A percentile compares a stretch with the other conserved stretches of the same genome.
Conservation (phyloP, 495 filamentous ascomycete genomes). For the Penicillium samsonianum region DNA sequence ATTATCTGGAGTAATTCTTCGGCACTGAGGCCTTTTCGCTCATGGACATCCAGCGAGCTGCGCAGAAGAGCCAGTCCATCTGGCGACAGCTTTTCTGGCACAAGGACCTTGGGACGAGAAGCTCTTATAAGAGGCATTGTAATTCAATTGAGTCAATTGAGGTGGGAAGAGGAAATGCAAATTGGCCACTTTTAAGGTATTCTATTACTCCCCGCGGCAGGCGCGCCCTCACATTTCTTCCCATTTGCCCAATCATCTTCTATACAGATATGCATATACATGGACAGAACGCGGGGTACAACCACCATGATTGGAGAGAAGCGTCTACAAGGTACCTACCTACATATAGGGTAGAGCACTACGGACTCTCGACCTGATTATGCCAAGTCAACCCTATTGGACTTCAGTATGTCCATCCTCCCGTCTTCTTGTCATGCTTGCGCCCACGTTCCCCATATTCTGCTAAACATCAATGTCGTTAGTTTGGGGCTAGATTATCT, state of each 20-base stretch:
- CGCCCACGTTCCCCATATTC: background rate
- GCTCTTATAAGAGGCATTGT: constrained; percentile 22
- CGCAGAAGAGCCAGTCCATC: constrained; percentile 66
- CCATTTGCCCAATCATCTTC: background rate
- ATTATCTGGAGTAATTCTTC: constrained; percentile 61
- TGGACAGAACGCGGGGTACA: constrained; percentile 18
- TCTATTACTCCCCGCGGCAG: constrained; percentile 14
- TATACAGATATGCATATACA: background rate
- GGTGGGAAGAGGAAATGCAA: background rate
- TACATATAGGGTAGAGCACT: no score
- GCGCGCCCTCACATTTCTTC: constrained; percentile 9
- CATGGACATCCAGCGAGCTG: constrained; percentile 58
- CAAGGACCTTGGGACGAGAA: constrained; percentile 58
- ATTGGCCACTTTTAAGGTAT: background rate
- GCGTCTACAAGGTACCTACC: background rate
- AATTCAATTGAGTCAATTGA: background rate
- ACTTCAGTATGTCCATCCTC: background rate
- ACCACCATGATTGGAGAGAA: constrained; percentile 1
- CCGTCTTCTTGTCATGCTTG: no score
- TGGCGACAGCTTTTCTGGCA: constrained; percentile 71
- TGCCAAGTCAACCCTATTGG: background rate
- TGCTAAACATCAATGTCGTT: background rate
- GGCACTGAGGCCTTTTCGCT: constrained; percentile 54
- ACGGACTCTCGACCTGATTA: background rate
- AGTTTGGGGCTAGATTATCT: no score